Evolutionary conservation across 1,139 yeast species (phyloP), one percentile per base, ranked within the genome.

Genomic region (Yamadazyma conglobata): DNA sequence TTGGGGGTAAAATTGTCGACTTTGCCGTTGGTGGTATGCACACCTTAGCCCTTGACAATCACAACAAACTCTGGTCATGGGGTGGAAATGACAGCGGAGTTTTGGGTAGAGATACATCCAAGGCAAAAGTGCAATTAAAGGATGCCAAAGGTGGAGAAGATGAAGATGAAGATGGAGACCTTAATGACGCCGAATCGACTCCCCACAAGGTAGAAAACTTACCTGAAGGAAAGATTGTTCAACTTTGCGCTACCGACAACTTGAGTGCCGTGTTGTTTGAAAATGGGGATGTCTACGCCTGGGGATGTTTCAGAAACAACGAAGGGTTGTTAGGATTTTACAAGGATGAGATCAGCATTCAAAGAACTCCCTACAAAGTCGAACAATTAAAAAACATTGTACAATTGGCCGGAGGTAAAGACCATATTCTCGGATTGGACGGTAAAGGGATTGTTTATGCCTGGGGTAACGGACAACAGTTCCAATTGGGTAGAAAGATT

Each of bases 21-120:
- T 66, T 91, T 49, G 88, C 95, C 2, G 95, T 77, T 15, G 98
- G 99, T 25, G 99, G 98, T 30, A 91, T 93, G 81, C 99, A 91
- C 52, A 77, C 84, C 1, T 56, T 93, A 25, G 96, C 93, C 0
- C 60, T 91, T 32, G 96, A 88, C 51, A 58, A 75, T 21, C 61
- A 72, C 15, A 87, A 86, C 44, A 67, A 75, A 34, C 58, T 91
- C 6, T 89, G 96, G 96, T 84, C 96, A 3, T 91, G 99, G 99
- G 99, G 99, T 37, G 83, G 85, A 33, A 93, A 91, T 49, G 99
- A 91, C 50, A 80, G 87, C 39, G 89, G 83, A 22, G 96, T 86
- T 2, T 66, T 91, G 32, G 98, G 97, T n/a, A 77, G 99, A 55
- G 84, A 83, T 46, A 65, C 73, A 5, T 82, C 95, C 0, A 66